Base-by-base conservation (phyloP, 441 rosid genomes). In the Lagerstroemia fauriei region DNA sequence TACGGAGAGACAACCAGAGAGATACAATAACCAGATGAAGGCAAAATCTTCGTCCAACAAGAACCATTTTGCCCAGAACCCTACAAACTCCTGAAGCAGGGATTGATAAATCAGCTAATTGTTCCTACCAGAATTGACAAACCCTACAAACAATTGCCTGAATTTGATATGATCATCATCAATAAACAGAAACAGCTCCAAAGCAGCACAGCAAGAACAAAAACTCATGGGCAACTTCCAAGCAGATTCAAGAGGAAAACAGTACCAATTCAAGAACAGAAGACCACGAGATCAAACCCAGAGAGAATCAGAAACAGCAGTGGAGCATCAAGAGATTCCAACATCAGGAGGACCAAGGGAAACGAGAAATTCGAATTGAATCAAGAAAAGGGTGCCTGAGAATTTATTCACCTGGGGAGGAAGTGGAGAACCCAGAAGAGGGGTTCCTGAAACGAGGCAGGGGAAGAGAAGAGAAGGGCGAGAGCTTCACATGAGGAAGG, bases 1-100 rank as follows among this genome's bases (percentile, higher is more conserved):
- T 78, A 31, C 83, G 50, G 24, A 90, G 79, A 82, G 87, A 69
- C 24, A 88, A 74, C 80, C 86, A 85, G 31, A 91, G 31, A 79
- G 85, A 84, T 4, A 32, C 44, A 70, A 34, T 75, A 50, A 86
- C 68, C 24, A 86, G 11, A 44, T 80, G 72, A 76, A 74, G 25
- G 29, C 83, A 48, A 56, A 73, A 53, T 69, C 80, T 79, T 77
- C 50, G 65, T 70, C 87, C 79, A 71, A 20, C 53, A 38, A 84
- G 9, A 32, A 17, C 88, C 87, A 84, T 87, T 79, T 34, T 84
- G 74, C 79, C 38, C 78, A 50, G 82, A 85, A 76, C 34, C 81
- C 77, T 18, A 44, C 70, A 31, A 78, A 85, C 79, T 61, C 41
- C 10, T 38, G 78, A 63, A 57, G 77, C 44, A 66, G 82, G 24